These are phyloP conservation scores for Schizochytrium sp. DNA, from an alignment of 108 stramenopile genomes.

Conservation along the genomic window DNA sequence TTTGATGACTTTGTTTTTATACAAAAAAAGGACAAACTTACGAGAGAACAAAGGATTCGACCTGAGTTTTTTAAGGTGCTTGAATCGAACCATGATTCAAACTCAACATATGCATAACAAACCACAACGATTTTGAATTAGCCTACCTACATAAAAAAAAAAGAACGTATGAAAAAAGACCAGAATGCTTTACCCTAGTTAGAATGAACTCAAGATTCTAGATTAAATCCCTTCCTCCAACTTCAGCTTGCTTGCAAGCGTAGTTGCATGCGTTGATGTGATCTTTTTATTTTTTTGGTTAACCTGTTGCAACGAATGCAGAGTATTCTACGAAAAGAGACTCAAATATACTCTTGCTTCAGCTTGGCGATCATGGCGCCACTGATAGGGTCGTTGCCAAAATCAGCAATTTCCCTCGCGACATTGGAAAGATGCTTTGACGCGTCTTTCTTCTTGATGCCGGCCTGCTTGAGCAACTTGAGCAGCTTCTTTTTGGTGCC, in stretches of 20 bases:
- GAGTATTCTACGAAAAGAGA: too few species aligned
- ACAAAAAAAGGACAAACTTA: slow-evolving; percentile 12
- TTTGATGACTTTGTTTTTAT: slow-evolving; percentile 5
- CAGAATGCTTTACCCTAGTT: slow-evolving; percentile 28
- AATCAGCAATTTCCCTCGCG: background rate
- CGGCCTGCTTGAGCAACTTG: background rate
- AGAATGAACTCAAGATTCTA: too few species aligned
- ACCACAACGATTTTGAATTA: slow-evolving; percentile 31
- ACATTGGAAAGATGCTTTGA: background rate
- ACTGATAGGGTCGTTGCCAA: background rate
- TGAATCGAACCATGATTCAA: slow-evolving; percentile 10
- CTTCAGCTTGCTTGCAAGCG: too few species aligned
- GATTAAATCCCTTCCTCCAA: too few species aligned
- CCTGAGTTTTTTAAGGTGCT: slow-evolving; percentile 24
- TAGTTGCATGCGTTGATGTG: too few species aligned
- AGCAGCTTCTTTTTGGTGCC: slow-evolving; percentile 4
- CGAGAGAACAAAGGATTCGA: slow-evolving; percentile 29
- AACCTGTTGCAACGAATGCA: too few species aligned
- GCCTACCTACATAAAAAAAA: slow-evolving; percentile 24
- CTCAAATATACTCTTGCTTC: background rate
- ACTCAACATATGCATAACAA: background rate
- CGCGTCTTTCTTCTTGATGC: background rate
- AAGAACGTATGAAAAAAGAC: slow-evolving; percentile 24
- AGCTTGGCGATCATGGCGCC: background rate
- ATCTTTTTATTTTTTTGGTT: too few species aligned